Base-by-base conservation (phyloP, 2,329 filamentous ascomycete species). In the Chlorencoelia australis region DNA sequence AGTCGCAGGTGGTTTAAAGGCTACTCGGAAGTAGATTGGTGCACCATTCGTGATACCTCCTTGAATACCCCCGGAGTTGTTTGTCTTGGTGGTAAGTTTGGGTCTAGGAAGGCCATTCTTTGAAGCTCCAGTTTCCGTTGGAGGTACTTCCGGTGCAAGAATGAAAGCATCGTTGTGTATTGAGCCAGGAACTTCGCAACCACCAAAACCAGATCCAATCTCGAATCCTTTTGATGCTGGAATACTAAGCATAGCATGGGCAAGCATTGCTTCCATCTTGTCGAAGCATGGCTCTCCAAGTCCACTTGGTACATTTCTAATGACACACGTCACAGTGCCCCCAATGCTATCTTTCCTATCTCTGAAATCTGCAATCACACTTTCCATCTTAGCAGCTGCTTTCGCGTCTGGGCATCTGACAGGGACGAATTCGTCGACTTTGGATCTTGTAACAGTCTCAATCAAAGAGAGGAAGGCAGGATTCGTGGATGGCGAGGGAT, bases 191-290 rank as follows among this genome's bases (percentile, higher is more conserved):
- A 96, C 72, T 58, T 88, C 82, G 53, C 82, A 82, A 40, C 91
- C 89, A 33, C 71, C 78, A 59, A 96, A 96, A 9, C 91, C 91
- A 35, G 84, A 94, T 37, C 91, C 91, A 47, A 96, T 80, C 59
- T 96, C 89, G 56, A 96, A 96, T 37, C 82, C 89, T 66, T 96
- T 98, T 24, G 83, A 89, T 3, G 91, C 87, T 4, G 91, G 91
- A 52, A 96, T 94, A 57, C 78, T 86, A 45, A 96, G 73, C 84
- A 98, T 96, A 33, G 84, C 91, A 56, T 96, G 89, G 17, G 77
- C 88, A 30, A 98, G 76, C 57, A 74, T 75, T 6, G 91, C 91
- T 67, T 98, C 88, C 29, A 96, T 71, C 68, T 96, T 96, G 62
- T 94, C 85, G 60, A 98, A 96, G 61, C 77, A 83, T 1, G 89